phyloP scores from a whole-genome alignment of 139 green algal species.

The Volvox reticuliferus region DNA sequence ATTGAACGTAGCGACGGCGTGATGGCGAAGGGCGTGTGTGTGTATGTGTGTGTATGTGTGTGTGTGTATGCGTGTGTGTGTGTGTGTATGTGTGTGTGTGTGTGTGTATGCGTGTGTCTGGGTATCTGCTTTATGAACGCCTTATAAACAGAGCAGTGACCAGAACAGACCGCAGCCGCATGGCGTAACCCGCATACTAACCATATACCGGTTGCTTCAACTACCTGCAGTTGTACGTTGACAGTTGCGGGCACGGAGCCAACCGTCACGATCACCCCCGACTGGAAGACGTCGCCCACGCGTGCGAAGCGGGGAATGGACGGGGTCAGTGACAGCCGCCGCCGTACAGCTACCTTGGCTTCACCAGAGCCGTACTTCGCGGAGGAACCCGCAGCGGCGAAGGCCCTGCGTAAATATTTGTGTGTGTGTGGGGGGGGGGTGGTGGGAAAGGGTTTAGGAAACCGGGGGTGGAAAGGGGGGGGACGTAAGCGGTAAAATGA shows the following conservation, averaged over 20 bases:
- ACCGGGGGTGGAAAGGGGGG: neutral
- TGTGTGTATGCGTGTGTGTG: neutral
- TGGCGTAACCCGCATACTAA: too few species aligned
- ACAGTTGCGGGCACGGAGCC: constrained; percentile 18
- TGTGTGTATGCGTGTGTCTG: too few species aligned
- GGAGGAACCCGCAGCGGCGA: neutral
- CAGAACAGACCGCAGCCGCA: too few species aligned
- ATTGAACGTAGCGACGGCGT: neutral
- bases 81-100: neutral
- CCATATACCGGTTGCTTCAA: too few species aligned
- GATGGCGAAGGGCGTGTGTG: too few species aligned
- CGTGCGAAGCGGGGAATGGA: constrained; percentile 72
- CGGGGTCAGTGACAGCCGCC: constrained; percentile 69
- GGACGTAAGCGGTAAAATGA: too few species aligned
- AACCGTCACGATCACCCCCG: constrained; percentile 64
- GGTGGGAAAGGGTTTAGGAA: too few species aligned
- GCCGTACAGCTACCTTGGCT: constrained; percentile 61
- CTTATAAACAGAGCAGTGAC: too few species aligned
- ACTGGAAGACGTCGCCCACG: constrained; percentile 69
- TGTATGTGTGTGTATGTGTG: too few species aligned
- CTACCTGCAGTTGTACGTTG: constrained; percentile 18
- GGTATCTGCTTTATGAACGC: too few species aligned
- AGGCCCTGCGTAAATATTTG: constrained; percentile 30
- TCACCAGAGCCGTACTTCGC: constrained; percentile 65
- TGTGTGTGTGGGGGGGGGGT: neutral